Percentiles rank a stretch among this genome's conserved stretches.
These are phyloP conservation scores for Musa itinerans DNA, from an alignment of 176 grass and related monocot genomes.

Conservation along the genomic window DNA sequence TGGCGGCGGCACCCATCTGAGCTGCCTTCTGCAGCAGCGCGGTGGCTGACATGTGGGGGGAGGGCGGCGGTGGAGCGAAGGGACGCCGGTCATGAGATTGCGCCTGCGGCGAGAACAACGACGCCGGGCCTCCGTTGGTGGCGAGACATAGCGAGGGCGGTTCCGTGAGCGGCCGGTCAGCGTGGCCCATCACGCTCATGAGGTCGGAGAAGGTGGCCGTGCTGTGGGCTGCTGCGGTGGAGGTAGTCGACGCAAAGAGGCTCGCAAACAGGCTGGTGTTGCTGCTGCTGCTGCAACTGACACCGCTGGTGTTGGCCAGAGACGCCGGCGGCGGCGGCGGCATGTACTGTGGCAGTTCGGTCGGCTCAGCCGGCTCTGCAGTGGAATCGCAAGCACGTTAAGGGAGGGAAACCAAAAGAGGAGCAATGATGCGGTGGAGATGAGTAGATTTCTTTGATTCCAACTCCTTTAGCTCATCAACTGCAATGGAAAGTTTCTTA, in stretches of 20 bases:
- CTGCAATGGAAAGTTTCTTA: not conserved
- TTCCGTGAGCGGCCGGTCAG: slow-evolving; percentile 23
- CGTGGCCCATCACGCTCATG: slow-evolving; percentile 1
- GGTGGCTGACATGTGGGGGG: slow-evolving; percentile 87
- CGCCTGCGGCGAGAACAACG: slow-evolving; percentile 33
- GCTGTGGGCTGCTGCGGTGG: slow-evolving; percentile 22
- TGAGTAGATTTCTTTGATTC: slow-evolving; percentile 2
- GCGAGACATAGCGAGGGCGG: slow-evolving; percentile 65
- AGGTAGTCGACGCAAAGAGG: slow-evolving; percentile 50
- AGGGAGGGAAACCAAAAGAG: slow-evolving; percentile 11
- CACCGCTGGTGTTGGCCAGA: slow-evolving; percentile 1
- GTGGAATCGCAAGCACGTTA: slow-evolving; percentile 14
- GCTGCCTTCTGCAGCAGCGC: slow-evolving; percentile 85
- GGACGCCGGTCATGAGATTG: slow-evolving; percentile 31
- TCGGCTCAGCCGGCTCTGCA: slow-evolving; percentile 48
- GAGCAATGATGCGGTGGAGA: slow-evolving; percentile 20
- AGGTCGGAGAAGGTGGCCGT: slow-evolving; percentile 21
- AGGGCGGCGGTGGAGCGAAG: slow-evolving; percentile 39
- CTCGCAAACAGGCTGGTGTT: slow-evolving; percentile 46
- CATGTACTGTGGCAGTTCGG: slow-evolving; percentile 26
- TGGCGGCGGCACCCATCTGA: slow-evolving; percentile 77
- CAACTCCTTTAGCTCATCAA: not conserved
- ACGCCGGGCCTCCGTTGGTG: slow-evolving; percentile 26
- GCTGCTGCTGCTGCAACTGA: slow-evolving; percentile 18
- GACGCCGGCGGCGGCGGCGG: not conserved